A percentile compares a stretch with the other conserved stretches of the same genome.
These are phyloP conservation scores for Incumbomyces lentus DNA, from an alignment of 2,329 filamentous ascomycete genomes.

Conservation along the genomic window DNA sequence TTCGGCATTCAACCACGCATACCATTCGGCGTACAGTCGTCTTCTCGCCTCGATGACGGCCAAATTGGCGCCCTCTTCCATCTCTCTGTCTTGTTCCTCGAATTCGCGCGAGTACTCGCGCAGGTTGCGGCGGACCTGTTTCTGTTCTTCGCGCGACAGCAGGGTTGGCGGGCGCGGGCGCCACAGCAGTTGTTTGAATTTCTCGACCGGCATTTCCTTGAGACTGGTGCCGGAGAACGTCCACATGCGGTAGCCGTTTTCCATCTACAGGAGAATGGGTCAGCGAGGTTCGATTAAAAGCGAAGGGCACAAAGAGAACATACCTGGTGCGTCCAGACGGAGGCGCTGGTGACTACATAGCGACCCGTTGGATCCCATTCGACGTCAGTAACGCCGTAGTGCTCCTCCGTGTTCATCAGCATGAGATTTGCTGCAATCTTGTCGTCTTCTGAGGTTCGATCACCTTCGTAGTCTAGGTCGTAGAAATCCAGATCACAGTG, in stretches of 20 bases:
- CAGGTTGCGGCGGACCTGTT: conserved; percentile 94
- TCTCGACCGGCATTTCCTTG: conserved; percentile 83
- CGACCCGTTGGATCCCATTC: conserved; percentile 97
- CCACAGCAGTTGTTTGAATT: conserved; percentile 97
- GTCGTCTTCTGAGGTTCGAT: conserved; percentile 87
- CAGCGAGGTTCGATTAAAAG: background rate
- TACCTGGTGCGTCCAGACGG: conserved; percentile 92
- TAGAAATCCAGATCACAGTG: conserved; percentile 95
- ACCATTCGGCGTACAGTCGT: conserved; percentile 76
- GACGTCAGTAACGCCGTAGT: conserved; percentile 95
- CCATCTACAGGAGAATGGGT: conserved; percentile 55
- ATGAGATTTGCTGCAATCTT: conserved; percentile 90
- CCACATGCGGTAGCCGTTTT: conserved; percentile 98
- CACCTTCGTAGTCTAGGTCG: conserved; percentile 95
- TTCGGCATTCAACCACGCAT: conserved; percentile 66
- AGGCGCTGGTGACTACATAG: conserved; percentile 87
- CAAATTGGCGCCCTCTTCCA: conserved; percentile 85
- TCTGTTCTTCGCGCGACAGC: conserved; percentile 92
- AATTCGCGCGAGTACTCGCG: conserved; percentile 92
- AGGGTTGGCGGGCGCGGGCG: conserved; percentile 84
- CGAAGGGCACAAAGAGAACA: conserved; percentile 29
- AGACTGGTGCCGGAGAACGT: conserved; percentile 87
- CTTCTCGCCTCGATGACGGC: conserved; percentile 85
- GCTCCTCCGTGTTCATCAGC: conserved; percentile 84
- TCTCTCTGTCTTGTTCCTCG: conserved; percentile 88